phyloP scores from a whole-genome alignment of 169 alveolate species.

The Amoebophrya sp. region DNA sequence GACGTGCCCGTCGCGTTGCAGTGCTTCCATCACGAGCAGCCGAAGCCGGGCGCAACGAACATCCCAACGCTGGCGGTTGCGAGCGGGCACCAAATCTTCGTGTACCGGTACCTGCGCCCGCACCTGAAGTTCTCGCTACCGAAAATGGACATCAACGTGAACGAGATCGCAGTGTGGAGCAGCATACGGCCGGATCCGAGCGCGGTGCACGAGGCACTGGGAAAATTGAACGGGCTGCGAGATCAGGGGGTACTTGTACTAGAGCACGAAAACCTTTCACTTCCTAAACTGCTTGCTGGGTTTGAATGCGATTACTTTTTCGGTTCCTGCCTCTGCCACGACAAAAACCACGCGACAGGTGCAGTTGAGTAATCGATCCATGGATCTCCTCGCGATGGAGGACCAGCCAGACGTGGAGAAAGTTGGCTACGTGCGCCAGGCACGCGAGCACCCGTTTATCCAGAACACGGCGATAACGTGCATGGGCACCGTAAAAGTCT shows the following conservation, averaged over 20 bases:
- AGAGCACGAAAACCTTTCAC: no score
- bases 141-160: neutral
- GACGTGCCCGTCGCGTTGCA: neutral
- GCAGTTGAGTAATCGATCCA: neutral
- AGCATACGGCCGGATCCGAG: neutral
- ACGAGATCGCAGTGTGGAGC: neutral
- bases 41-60: neutral
- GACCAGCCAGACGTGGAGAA: neutral
- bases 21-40: neutral
- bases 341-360: neutral
- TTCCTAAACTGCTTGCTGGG: no score
- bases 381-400: neutral
- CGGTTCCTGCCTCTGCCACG: no score
- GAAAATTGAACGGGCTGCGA: neutral
- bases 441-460: neutral
- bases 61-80: constrained; percentile 31
- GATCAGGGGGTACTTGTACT: neutral
- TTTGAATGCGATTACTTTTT: no score
- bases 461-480: neutral
- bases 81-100: constrained; percentile 20
- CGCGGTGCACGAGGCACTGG: neutral
- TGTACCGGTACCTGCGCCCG: constrained; percentile 30
- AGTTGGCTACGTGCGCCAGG: neutral
- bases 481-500: neutral
- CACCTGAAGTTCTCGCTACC: neutral